Evolutionary conservation across 768 basidiomycete species (phyloP), one percentile per base, ranked within the genome.

Genomic region (Austroboletus festivus): DNA sequence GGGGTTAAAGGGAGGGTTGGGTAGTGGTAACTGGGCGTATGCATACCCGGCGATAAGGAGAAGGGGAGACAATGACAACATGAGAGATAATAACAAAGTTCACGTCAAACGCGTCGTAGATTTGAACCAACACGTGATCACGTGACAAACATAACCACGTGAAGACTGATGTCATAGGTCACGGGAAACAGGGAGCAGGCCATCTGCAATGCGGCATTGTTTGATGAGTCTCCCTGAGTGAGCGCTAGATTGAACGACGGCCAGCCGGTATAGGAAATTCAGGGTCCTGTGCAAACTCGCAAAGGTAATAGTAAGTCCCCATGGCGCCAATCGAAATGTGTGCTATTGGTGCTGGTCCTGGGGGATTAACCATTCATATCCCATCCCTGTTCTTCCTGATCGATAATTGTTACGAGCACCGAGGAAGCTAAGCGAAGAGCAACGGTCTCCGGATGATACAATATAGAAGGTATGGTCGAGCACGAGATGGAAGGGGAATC

Each of bases 361-460:
- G 83, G 18, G 85, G 85, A 30, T 70, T 85, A 34, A 86, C 85
- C 3, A 92, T 93, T 69, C 91, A 93, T 64, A 58, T 84, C 48
- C 90, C 91, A 70, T 93, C 48, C 77, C 85, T 46, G 80, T 86
- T 3, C 73, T 86, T 18, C 84, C 88, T 0, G 71, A 85, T 21
- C 67, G n/a, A n/a, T n/a, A n/a, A n/a, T n/a, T n/a, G n/a, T n/a
- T n/a, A n/a, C n/a, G n/a, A n/a, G n/a, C n/a, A n/a, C n/a, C n/a
- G n/a, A n/a, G n/a, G n/a, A n/a, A n/a, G n/a, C n/a, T n/a, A n/a
- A n/a, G n/a, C n/a, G n/a, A n/a, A n/a, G n/a, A n/a, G n/a, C n/a
- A n/a, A n/a, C n/a, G n/a, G n/a, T n/a, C n/a, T n/a, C n/a, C n/a
- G n/a, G n/a, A n/a, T n/a, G n/a, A n/a, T n/a, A n/a, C n/a, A n/a